Base-by-base conservation (phyloP, 805 yeast genomes). In the Lipomyces spencermartinsiae region DNA sequence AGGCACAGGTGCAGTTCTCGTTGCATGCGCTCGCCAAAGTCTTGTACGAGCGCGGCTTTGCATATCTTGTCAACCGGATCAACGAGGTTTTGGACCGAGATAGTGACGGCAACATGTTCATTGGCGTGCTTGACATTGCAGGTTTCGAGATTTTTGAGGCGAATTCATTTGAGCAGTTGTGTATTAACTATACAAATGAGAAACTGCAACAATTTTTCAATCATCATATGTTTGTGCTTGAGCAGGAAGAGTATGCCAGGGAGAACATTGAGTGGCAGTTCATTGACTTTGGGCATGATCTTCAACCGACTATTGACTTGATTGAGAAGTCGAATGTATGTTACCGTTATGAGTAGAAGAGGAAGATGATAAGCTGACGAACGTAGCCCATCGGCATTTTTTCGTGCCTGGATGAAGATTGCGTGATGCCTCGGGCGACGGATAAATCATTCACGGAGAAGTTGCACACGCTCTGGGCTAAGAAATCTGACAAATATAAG, bases 81-180 rank as follows among this genome's bases (percentile, higher is more conserved):
- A 96, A 95, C 76, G 82, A 82, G 3, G 89, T 86, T 62, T 83
- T 95, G 10, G 84, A 83, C 70, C 79, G 81, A 7, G 78, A 81
- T 2, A 74, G 77, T 64, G 78, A 82, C 2, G 78, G 80, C 29
- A 73, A 77, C 14, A 72, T 77, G 19, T 82, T 78, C 19, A 91
- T 95, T 75, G 99, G 99, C 72, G 97, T 95, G 67, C 83, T 95
- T 76, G 99, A 95, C 85, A 95, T 95, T 72, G 97, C 97, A 72
- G 99, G 99, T 2, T 95, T 95, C 80, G 99, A 95, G 79, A 95
- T 95, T 75, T 95, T 95, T 76, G 97, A 94, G 66, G 91, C 89
- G 73, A 95, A 95, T 81, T 92, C 97, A 1, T 95, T 95, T 78
- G 99, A 95, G 78, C 99, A 95, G 80, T 84, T 95, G 70, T 95